Evolutionary conservation across 2,329 filamentous ascomycete genomes (phyloP).

Genomic region (Ophiostoma sp.): DNA sequence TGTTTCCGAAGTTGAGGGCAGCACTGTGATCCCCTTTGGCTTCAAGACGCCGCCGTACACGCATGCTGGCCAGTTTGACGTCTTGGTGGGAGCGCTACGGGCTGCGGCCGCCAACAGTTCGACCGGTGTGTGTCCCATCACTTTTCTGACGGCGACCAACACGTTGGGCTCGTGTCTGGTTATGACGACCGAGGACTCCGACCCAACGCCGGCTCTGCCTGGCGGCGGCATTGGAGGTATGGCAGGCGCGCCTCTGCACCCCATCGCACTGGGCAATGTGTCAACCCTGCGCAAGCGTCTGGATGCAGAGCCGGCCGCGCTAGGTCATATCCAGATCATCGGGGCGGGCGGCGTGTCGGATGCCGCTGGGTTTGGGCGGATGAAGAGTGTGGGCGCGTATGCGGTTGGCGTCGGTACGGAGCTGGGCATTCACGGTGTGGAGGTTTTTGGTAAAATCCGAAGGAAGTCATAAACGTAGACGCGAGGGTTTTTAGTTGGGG

Average conservation of each 20-base stretch:
- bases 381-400: constrained; percentile 65
- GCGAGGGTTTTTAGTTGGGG: neutral
- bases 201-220: constrained; percentile 51
- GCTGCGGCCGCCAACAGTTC: constrained; percentile 32
- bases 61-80: constrained; percentile 63
- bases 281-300: constrained; percentile 63
- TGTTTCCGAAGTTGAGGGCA: neutral
- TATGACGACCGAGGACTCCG: constrained; percentile 39
- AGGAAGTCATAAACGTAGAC: neutral
- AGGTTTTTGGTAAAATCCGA: constrained; percentile 62
- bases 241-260: constrained; percentile 70
- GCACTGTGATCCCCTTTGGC: constrained; percentile 48
- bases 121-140: constrained; percentile 46
- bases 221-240: constrained; percentile 66
- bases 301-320: constrained; percentile 45
- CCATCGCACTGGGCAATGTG: constrained; percentile 74
- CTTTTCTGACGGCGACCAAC: constrained; percentile 74
- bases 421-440: constrained; percentile 62
- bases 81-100: constrained; percentile 54
- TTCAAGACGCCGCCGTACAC: constrained; percentile 79
- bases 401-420: constrained; percentile 71
- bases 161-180: constrained; percentile 69
- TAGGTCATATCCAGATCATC: constrained; percentile 62
- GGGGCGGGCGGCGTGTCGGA: constrained; percentile 74
- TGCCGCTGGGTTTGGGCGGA: constrained; percentile 60